Base-by-base conservation (phyloP, 2,329 filamentous ascomycete species). In the Colletotrichum musicola region DNA sequence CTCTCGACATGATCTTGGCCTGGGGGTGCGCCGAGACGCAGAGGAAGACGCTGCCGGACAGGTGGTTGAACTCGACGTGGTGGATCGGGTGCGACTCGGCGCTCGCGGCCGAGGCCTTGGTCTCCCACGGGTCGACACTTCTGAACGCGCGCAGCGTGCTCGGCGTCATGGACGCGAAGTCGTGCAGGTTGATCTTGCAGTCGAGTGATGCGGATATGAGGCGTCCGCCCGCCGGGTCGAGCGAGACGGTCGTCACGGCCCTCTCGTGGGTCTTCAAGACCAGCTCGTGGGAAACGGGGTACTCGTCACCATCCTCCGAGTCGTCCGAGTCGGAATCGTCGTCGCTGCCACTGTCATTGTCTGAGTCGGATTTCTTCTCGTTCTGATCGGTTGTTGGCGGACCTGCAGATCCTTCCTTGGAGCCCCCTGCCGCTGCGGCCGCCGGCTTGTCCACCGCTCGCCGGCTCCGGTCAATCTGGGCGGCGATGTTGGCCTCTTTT, bases 71-170 rank as follows among this genome's bases (percentile, higher is more conserved):
- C 68, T 93, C 86, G 64, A 95, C 89, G 76, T 93, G 91, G 79
- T 98, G 91, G 59, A 99, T 89, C 1, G 95, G 90, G 77, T 98
- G 96, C 18, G 94, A 92, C 78, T 98, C 96, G 44, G 92, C 87
- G 63, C 86, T 89, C 5, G 91, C 86, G 16, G 89, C 87, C 4
- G 89, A 87, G 44, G 86, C 80, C 77, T 97, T 97, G 30, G 90
- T 89, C 59, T 90, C 89, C 74, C 91, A 95, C 0, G 96, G 95
- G 76, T 99, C 95, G 55, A 98, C 86, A 9, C 91, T 95, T 76
- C 94, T 94, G 86, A 99, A 99, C 1, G 96, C 94, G 74, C 95
- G 92, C 59, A 99, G 87, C 0, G 96, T 98, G 5, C 94, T 96
- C 1, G 95, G 94, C 0, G 95, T 98, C 92, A 99, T 97, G 54